Base-by-base conservation (phyloP, 1,284 basidiomycete genomes). In the Meira nashicola region DNA sequence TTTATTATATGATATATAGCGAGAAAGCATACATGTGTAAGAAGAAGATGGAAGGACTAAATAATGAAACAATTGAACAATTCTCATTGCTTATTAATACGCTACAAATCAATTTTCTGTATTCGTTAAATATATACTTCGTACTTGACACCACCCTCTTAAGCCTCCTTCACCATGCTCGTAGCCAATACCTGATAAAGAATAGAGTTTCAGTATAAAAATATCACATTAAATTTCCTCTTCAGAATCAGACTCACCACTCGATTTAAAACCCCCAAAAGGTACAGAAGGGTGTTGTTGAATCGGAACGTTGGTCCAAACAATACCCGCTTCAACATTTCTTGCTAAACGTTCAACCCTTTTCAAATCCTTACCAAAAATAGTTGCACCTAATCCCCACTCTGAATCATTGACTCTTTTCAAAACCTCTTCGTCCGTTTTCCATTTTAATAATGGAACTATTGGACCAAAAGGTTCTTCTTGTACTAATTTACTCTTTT, bases 381-480 rank as follows among this genome's bases (percentile, higher is more conserved):
- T 46, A 15, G 54, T 60, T 1, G 60, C 53, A n/a, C 62, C 66
- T 15, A 68, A 59, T 47, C 66, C 64, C 52, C 54, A 66, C 28
- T 58, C 19, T 7, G 64, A 56, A 50, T 66, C 65, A 55, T 68
- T 68, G 54, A 59, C 57, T 15, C 66, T 61, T 54, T 59, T 55
- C 46, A 68, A 25, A 14, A 68, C 49, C 7, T 68, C 64, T 1
- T 46, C 62, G 48, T 68, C 66, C 46, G 66, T 61, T 55, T 55
- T 58, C 64, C 64, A 68, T 49, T 66, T 63, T 48, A 68, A 61
- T 48, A 68, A 47, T 5, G 66, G 66, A 4, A 55, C 23, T 37
- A 68, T 68, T 15, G 66, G 66, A 11, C 64, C 66, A 50, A 68
- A 68, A 2, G 65, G 65, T 61, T 68, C 67, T 52, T 68, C 67